These are phyloP conservation scores for Lichtheimia hyalospora DNA, from an alignment of 371 early-diverging fungal species.

Conservation along the genomic window DNA sequence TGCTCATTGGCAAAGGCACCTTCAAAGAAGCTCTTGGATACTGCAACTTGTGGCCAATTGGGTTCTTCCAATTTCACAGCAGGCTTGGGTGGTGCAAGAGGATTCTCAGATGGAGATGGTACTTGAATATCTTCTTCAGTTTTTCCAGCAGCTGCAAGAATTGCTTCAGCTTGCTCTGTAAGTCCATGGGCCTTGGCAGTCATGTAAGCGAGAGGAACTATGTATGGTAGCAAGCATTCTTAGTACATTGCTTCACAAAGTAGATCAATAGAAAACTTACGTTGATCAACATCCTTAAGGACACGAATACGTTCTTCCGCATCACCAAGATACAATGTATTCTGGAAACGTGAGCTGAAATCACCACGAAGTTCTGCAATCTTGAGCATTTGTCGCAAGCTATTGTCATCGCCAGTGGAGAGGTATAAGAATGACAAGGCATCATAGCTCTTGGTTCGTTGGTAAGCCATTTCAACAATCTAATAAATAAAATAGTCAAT, in stretches of 20 bases:
- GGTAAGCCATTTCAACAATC: slow-evolving; percentile 89
- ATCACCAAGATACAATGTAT: slow-evolving; percentile 86
- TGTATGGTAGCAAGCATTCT: background rate
- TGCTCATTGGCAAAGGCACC: slow-evolving; percentile 54
- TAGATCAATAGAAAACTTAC: slow-evolving; percentile 32
- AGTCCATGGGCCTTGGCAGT: slow-evolving; percentile 90
- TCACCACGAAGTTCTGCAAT: slow-evolving; percentile 86
- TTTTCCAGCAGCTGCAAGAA: slow-evolving; percentile 70
- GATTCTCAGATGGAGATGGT: slow-evolving; percentile 33
- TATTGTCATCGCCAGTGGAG: slow-evolving; percentile 84
- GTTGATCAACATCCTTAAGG: slow-evolving; percentile 82
- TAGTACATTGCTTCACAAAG: background rate
- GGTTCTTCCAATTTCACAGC: slow-evolving; percentile 66
- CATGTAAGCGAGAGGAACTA: slow-evolving; percentile 87
- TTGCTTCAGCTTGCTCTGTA: slow-evolving; percentile 77
- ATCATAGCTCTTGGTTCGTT: slow-evolving; percentile 87
- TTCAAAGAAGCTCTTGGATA: slow-evolving; percentile 69
- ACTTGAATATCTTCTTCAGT: slow-evolving; percentile 65
- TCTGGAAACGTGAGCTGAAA: slow-evolving; percentile 85
- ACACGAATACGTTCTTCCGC: slow-evolving; percentile 81
- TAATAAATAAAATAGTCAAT: slow-evolving; percentile 15
- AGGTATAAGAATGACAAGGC: slow-evolving; percentile 92
- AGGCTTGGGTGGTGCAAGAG: slow-evolving; percentile 68
- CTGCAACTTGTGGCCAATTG: slow-evolving; percentile 88
- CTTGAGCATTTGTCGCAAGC: slow-evolving; percentile 88